Conservation (phyloP, 208 protist genomes). For the Acanthamoeba royreba region DNA sequence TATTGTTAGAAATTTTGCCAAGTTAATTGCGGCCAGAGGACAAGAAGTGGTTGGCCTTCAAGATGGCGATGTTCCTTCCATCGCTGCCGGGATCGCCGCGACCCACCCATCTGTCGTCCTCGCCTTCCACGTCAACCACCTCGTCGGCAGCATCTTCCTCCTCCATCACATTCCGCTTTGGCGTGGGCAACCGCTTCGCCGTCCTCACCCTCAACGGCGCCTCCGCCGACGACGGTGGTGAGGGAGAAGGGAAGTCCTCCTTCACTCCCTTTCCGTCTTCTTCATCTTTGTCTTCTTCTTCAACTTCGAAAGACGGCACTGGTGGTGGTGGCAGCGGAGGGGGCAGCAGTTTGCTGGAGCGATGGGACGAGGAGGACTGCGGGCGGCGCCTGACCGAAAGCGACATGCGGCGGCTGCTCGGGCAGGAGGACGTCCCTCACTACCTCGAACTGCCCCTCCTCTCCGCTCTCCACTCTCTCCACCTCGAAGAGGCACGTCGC, state of each 20-base stretch:
- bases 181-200: too few relatives aligned
- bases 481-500: not conserved
- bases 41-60: too few relatives aligned
- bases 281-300: not conserved
- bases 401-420: not conserved
- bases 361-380: not conserved
- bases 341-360: not conserved
- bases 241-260: too few relatives aligned
- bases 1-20: not conserved
- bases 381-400: not conserved
- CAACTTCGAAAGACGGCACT: not conserved
- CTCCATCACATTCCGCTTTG: too few relatives aligned
- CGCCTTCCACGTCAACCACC: too few relatives aligned
- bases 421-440: not conserved
- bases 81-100: too few relatives aligned
- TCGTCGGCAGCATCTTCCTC: too few relatives aligned
- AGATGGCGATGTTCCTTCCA: too few relatives aligned
- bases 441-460: not conserved
- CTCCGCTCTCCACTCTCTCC: not conserved
- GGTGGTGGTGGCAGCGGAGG: not conserved
- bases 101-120: too few relatives aligned
- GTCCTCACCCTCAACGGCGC: too few relatives aligned
- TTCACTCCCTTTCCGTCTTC: not conserved
- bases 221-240: too few relatives aligned
- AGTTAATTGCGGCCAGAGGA: too few relatives aligned